phyloP scores from a whole-genome alignment of 2,329 filamentous ascomycete species.

The Nannizziopsis arthrosporioides region DNA sequence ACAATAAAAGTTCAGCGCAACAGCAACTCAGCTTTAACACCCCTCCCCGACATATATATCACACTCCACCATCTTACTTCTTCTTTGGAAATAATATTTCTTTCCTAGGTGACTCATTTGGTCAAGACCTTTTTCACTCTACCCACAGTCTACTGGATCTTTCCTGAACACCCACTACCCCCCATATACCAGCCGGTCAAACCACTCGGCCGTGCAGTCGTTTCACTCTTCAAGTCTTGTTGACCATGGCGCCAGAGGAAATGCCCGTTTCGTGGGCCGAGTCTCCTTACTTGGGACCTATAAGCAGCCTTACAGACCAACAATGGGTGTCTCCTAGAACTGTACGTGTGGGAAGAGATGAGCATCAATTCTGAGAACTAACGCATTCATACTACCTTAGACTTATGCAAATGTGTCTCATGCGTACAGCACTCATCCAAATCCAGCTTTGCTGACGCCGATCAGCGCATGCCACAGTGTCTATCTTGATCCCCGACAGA shows the following conservation, averaged over 20 bases:
- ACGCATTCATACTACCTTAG: constrained; percentile 5
- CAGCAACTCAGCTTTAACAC: not conserved
- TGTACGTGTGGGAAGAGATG: constrained; percentile 7
- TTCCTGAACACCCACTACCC: too few species aligned
- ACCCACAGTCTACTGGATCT: too few species aligned
- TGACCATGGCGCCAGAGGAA: constrained; percentile 9
- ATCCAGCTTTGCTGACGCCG: constrained; percentile 26
- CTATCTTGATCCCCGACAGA: constrained; percentile 23
- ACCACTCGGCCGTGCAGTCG: not conserved
- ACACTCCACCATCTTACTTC: not conserved
- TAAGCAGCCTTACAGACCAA: constrained; percentile 10
- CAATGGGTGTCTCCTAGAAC: constrained; percentile 15
- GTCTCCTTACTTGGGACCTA: constrained; percentile 12
- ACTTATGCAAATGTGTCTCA: constrained; percentile 21
- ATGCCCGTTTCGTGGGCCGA: constrained; percentile 12
- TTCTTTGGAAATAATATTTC: not conserved
- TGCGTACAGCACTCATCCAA: constrained; percentile 25
- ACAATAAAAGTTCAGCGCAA: constrained; percentile 1
- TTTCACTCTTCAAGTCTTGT: not conserved
- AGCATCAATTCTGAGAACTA: not conserved
- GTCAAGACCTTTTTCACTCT: too few species aligned
- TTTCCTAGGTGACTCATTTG: not conserved
- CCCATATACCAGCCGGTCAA: not conserved
- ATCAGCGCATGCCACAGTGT: constrained; percentile 30
- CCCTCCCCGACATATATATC: not conserved